These are phyloP conservation scores for Hydnum rufescens DNA, from an alignment of 768 basidiomycete genomes.

Conservation along the genomic window DNA sequence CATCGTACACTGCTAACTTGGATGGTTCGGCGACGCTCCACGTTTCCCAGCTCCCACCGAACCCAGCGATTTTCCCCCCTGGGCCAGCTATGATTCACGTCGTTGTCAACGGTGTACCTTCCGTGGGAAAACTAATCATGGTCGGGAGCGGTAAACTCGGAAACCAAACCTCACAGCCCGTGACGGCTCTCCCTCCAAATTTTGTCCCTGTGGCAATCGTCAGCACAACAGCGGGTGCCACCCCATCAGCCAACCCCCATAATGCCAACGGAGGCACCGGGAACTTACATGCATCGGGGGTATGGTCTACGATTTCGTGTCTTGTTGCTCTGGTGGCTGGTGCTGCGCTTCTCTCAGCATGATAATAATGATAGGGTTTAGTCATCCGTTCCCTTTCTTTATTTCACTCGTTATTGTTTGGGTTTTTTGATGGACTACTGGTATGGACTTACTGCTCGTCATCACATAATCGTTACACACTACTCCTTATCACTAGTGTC, in stretches of 20 bases:
- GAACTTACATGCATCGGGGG: too few relatives aligned
- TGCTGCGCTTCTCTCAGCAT: too few relatives aligned
- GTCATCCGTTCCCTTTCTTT: too few relatives aligned
- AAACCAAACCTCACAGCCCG: not conserved
- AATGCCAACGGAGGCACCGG: not conserved
- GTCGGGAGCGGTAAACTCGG: constrained; percentile 36
- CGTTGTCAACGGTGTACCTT: constrained; percentile 46
- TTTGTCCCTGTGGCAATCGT: constrained; percentile 3
- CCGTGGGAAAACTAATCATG: constrained; percentile 40
- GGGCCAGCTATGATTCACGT: constrained; percentile 63
- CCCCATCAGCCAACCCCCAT: not conserved
- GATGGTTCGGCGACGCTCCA: constrained; percentile 27
- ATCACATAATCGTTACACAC: too few relatives aligned
- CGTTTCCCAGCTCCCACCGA: constrained; percentile 42
- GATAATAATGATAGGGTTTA: too few relatives aligned
- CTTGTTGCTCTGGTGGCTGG: too few relatives aligned
- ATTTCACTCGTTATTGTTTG: too few relatives aligned
- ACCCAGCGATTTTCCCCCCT: constrained; percentile 49
- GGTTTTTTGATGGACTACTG: too few relatives aligned
- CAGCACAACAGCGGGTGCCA: constrained; percentile 6
- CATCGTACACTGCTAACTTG: constrained; percentile 28
- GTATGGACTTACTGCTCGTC: too few relatives aligned
- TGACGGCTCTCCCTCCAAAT: constrained; percentile 3
- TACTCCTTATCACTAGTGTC: too few relatives aligned
- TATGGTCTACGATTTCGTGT: too few relatives aligned